Conservation (phyloP, 495 filamentous ascomycete species). For the Penicillium desertorum region DNA sequence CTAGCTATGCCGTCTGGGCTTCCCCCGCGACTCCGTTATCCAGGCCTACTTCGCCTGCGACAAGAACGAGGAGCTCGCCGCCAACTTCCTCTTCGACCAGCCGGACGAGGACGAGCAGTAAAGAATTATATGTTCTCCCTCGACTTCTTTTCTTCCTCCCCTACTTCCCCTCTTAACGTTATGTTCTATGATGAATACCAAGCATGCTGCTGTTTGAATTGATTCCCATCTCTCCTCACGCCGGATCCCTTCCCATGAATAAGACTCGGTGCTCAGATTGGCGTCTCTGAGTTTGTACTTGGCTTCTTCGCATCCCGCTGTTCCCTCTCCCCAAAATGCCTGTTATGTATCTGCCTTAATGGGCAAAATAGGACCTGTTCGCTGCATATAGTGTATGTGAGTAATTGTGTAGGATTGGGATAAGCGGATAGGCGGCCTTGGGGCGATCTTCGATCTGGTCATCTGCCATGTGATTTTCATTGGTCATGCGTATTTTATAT, state of each 20-base stretch:
- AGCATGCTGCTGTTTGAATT: constrained; percentile 28
- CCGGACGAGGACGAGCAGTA: constrained; percentile 80
- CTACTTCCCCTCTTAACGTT: constrained; percentile 22
- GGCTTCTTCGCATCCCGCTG: constrained; percentile 11
- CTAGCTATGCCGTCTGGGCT: constrained; percentile 86
- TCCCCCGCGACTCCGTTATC: constrained; percentile 88
- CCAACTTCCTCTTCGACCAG: constrained; percentile 97
- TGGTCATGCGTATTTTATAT: constrained; percentile 1
- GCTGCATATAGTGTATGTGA: constrained; percentile 11
- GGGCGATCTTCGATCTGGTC: background rate
- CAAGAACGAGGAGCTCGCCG: constrained; percentile 97
- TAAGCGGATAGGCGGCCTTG: too few species aligned
- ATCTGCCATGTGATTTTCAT: background rate
- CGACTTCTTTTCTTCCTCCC: constrained; percentile 10
- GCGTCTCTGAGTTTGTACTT: constrained; percentile 13
- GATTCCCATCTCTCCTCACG: constrained; percentile 16
- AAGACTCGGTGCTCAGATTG: constrained; percentile 10
- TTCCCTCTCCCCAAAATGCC: constrained; percentile 22
- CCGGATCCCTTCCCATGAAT: constrained; percentile 9
- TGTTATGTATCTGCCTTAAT: constrained; percentile 40
- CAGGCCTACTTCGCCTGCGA: constrained; percentile 99
- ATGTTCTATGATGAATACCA: constrained; percentile 33
- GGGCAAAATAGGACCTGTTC: constrained; percentile 37
- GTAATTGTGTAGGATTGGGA: background rate
- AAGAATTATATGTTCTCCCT: constrained; percentile 20